Evolutionary conservation across 371 early-diverging fungal genomes (phyloP).

Genomic region (Apophysomyces sp.): DNA sequence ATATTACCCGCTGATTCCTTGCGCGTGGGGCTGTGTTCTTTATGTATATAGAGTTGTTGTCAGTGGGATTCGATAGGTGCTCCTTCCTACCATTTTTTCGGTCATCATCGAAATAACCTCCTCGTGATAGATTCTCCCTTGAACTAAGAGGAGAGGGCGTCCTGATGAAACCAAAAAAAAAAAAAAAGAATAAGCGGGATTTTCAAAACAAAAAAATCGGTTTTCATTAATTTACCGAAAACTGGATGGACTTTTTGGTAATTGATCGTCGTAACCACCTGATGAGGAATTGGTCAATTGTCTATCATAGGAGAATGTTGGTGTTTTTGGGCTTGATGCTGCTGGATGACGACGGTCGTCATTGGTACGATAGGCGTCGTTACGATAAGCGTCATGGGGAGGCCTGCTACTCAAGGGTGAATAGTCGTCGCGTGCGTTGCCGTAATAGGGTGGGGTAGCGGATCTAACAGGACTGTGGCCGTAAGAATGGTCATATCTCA

Average conservation of each 20-base stretch:
- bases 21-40: background rate
- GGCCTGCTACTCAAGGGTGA: background rate
- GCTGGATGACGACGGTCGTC: background rate
- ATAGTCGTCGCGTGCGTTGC: background rate
- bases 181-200: background rate
- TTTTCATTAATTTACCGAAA: background rate
- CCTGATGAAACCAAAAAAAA: background rate
- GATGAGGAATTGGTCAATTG: background rate
- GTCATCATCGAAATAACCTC: background rate
- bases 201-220: background rate
- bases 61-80: background rate
- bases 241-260: background rate
- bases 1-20: background rate
- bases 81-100: background rate
- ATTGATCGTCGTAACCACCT: background rate
- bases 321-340: slow-evolving; percentile 15
- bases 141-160: background rate
- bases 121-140: background rate
- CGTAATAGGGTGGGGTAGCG: background rate
- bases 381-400: background rate
- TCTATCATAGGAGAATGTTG: slow-evolving; percentile 4
- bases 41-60: background rate
- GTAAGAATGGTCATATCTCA: background rate
- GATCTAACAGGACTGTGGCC: background rate
- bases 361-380: background rate